Conservation (phyloP, 345 rosid genomes). For the Camelina sativa region DNA sequence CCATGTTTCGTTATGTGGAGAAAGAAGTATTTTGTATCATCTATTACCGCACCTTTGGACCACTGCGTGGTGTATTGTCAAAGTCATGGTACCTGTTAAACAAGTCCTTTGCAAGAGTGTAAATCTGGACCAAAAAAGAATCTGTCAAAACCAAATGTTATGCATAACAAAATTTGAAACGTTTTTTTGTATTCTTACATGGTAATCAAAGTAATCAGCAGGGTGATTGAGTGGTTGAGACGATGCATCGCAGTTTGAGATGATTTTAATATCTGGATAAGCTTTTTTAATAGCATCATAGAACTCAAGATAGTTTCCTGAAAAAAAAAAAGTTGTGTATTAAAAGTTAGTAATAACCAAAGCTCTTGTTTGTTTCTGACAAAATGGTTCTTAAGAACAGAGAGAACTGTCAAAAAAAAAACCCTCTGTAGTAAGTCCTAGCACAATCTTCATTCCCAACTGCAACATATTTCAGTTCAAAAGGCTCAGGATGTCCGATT, state of each 20-base stretch:
- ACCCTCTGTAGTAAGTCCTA: slow-evolving; percentile 71
- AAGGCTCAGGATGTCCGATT: slow-evolving; percentile 93
- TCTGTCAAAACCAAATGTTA: not conserved
- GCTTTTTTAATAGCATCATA: slow-evolving; percentile 67
- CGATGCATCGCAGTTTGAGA: slow-evolving; percentile 93
- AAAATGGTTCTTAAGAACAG: not conserved
- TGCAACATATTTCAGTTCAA: slow-evolving; percentile 86
- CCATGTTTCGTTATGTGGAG: not conserved
- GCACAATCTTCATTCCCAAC: slow-evolving; percentile 87
- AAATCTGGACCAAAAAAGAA: slow-evolving; percentile 49
- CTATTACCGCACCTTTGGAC: slow-evolving; percentile 69
- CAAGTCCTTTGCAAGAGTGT: slow-evolving; percentile 64
- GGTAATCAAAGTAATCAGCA: slow-evolving; percentile 82
- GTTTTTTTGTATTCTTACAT: slow-evolving; percentile 48
- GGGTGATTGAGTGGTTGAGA: slow-evolving; percentile 72
- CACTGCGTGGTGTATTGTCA: slow-evolving; percentile 62
- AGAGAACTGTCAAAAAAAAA: slow-evolving; percentile 23
- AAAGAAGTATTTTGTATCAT: slow-evolving; percentile 11
- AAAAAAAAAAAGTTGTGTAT: not conserved
- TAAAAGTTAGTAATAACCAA: slow-evolving; percentile 10
- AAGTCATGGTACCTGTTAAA: slow-evolving; percentile 63
- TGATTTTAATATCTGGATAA: slow-evolving; percentile 81
- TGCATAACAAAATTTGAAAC: not conserved
- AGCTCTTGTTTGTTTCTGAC: not conserved
- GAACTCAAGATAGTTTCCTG: slow-evolving; percentile 92